These are phyloP conservation scores for Fusarium sp. DNA, from an alignment of 2,329 filamentous ascomycete genomes.

Conservation along the genomic window DNA sequence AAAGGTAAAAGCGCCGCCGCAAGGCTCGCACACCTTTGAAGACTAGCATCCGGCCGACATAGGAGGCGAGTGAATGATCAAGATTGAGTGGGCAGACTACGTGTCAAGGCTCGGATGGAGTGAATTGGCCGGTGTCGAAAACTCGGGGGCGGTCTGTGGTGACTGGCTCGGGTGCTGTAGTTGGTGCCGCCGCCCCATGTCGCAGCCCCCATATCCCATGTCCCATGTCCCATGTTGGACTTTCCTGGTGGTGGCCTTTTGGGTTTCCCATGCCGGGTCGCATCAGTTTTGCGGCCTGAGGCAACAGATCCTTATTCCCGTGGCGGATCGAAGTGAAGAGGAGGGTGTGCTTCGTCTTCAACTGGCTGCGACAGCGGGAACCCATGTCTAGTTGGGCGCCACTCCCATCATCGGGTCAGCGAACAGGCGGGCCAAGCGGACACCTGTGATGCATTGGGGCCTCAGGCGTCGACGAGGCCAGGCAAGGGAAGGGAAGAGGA, in stretches of 20 bases:
- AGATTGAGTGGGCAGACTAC: slow-evolving; percentile 28
- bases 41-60: slow-evolving; percentile 37
- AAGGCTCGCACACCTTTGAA: slow-evolving; percentile 22
- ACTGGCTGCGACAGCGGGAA: slow-evolving; percentile 37
- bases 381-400: slow-evolving; percentile 42
- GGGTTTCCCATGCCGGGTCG: slow-evolving; percentile 40
- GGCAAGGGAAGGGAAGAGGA: slow-evolving; percentile 3
- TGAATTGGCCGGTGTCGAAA: slow-evolving; percentile 27
- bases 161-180: slow-evolving; percentile 26
- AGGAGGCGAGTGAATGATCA: slow-evolving; percentile 8
- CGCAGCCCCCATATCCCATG: slow-evolving; percentile 10
- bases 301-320: slow-evolving; percentile 42
- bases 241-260: slow-evolving; percentile 34
- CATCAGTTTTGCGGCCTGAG: slow-evolving; percentile 41
- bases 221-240: slow-evolving; percentile 17
- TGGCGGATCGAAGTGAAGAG: slow-evolving; percentile 24
- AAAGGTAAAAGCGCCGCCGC: slow-evolving; percentile 8
- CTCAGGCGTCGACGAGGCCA: slow-evolving; percentile 19
- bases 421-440: slow-evolving; percentile 41
- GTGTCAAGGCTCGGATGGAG: slow-evolving; percentile 30
- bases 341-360: slow-evolving; percentile 26
- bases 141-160: slow-evolving; percentile 36
- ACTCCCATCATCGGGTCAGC: slow-evolving; percentile 46
- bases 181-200: slow-evolving; percentile 20
- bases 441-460: slow-evolving; percentile 18